phyloP scores from a whole-genome alignment of 306 rosid species.

The Vigna trinervia region DNA sequence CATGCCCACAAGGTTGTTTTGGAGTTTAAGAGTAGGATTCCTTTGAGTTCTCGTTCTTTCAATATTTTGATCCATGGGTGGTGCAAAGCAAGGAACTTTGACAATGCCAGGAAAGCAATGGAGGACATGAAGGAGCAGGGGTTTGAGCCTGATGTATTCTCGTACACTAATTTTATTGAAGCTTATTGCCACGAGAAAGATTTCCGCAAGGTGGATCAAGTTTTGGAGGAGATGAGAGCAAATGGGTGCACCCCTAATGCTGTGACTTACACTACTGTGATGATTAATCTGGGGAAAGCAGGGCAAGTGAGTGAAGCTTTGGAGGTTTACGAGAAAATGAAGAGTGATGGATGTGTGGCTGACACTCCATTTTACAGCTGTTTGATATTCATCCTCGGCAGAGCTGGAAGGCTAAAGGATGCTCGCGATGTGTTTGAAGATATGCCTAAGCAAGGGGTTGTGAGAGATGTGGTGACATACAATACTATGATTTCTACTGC shows the following conservation, averaged over 20 bases:
- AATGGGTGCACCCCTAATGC: constrained; percentile 64
- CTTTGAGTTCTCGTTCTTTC: constrained; percentile 53
- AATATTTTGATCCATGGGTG: constrained; percentile 83
- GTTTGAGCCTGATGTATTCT: constrained; percentile 60
- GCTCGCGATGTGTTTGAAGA: constrained; percentile 74
- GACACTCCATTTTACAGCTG: constrained; percentile 64
- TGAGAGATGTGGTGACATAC: constrained; percentile 54
- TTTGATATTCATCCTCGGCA: constrained; percentile 67
- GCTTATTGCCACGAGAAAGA: constrained; percentile 65
- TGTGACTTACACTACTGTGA: constrained; percentile 68
- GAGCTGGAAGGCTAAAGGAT: constrained; percentile 74
- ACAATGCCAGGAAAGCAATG: constrained; percentile 63
- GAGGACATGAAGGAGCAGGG: constrained; percentile 72
- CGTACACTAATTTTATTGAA: constrained; percentile 69
- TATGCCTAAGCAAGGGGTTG: constrained; percentile 72
- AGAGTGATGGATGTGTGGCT: constrained; percentile 59
- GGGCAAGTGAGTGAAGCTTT: constrained; percentile 62
- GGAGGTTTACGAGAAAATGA: constrained; percentile 69
- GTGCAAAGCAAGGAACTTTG: constrained; percentile 69
- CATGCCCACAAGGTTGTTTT: constrained; percentile 59
- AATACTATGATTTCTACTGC: constrained; percentile 69
- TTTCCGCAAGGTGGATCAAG: constrained; percentile 65
- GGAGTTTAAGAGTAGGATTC: constrained; percentile 62
- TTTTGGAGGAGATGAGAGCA: constrained; percentile 65
- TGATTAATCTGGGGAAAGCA: constrained; percentile 71